Percentiles rank a stretch among this genome's conserved stretches.
Evolutionary conservation across 1,284 basidiomycete species (phyloP).

Genomic region (Moesziomyces parantarcticus): DNA sequence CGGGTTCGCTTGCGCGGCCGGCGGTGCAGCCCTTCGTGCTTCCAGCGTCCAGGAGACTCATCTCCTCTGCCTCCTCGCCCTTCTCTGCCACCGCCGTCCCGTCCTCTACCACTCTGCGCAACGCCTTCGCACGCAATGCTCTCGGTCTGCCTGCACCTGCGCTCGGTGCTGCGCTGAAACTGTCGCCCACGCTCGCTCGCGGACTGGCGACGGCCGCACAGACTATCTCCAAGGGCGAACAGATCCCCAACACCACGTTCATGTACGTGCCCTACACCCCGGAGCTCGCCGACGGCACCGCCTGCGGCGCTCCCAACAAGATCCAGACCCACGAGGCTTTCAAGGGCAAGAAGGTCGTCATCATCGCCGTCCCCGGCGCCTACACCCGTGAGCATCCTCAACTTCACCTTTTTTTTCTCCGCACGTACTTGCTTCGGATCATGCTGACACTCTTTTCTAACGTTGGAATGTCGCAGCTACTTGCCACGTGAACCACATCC

Average conservation of each 20-base stretch:
- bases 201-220: slow-evolving; percentile 13
- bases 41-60: slow-evolving; percentile 35
- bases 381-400: slow-evolving; percentile 61
- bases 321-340: slow-evolving; percentile 73
- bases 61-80: slow-evolving; percentile 18
- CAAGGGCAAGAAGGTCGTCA: slow-evolving; percentile 85
- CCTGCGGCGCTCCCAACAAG: slow-evolving; percentile 67
- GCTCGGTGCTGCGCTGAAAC: background rate
- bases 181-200: slow-evolving; percentile 3
- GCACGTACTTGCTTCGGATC: background rate
- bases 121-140: background rate
- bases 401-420: background rate
- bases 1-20: slow-evolving; percentile 1
- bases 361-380: slow-evolving; percentile 81
- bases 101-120: background rate
- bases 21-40: slow-evolving; percentile 3
- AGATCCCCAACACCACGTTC: slow-evolving; percentile 76
- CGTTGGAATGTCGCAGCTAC: slow-evolving; percentile 23
- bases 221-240: slow-evolving; percentile 71
- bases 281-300: slow-evolving; percentile 74
- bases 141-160: background rate
- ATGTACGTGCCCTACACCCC: slow-evolving; percentile 75
- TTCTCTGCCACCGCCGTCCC: background rate
- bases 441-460: background rate
- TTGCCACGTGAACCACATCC: slow-evolving; percentile 71